phyloP scores from a whole-genome alignment of 139 green algal species.

The Raphidocelis subcapitata region DNA sequence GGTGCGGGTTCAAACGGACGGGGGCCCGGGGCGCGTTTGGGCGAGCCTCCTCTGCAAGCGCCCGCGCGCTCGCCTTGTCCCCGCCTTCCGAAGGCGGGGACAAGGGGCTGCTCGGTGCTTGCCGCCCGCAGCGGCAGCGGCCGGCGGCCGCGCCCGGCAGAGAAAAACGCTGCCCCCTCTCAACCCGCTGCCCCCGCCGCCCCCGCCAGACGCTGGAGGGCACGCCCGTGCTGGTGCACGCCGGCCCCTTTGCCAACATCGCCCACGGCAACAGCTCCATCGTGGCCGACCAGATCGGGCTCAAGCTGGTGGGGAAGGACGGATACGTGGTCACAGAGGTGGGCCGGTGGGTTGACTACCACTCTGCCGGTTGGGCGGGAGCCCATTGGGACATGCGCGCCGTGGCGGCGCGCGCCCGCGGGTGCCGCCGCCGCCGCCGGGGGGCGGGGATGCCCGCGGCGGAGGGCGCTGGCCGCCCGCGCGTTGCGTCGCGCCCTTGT shows the following conservation, averaged over 20 bases:
- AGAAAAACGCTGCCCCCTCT: too few relatives aligned
- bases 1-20: constrained; percentile 6
- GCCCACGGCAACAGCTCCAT: constrained; percentile 94
- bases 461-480: too few relatives aligned
- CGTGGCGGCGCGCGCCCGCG: too few relatives aligned
- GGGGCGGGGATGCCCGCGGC: too few relatives aligned
- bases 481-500: too few relatives aligned
- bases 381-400: too few relatives aligned
- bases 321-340: constrained; percentile 96
- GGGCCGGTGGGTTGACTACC: not conserved
- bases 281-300: constrained; percentile 90
- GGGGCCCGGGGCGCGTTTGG: not conserved
- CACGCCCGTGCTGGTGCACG: constrained; percentile 94
- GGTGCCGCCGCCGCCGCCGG: too few relatives aligned
- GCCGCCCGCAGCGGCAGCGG: too few relatives aligned
- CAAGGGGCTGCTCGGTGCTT: too few relatives aligned
- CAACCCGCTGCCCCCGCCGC: not conserved
- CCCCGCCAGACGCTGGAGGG: constrained; percentile 89
- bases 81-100: not conserved
- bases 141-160: too few relatives aligned
- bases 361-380: not conserved
- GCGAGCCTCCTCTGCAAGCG: not conserved
- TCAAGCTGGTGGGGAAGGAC: constrained; percentile 90
- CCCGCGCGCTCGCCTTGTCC: not conserved
- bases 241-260: constrained; percentile 98